A percentile compares a stretch with the other conserved stretches of the same genome.
Evolutionary conservation across 371 early-diverging fungal genomes (phyloP).

Genomic region (Parasitella parasitica): DNA sequence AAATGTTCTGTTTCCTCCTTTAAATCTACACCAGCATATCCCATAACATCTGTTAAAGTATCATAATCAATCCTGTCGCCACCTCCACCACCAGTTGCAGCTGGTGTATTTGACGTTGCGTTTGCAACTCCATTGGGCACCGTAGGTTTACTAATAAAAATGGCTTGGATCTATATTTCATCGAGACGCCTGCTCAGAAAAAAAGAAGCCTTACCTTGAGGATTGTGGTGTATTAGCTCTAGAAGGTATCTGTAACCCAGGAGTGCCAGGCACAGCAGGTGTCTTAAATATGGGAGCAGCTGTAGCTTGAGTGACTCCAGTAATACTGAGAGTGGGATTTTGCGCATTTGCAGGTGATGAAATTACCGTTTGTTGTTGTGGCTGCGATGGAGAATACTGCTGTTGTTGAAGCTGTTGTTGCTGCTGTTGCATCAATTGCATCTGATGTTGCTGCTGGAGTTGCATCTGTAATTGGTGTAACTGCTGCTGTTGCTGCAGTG

Average conservation of each 20-base stretch:
- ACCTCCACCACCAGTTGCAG: constrained; percentile 2
- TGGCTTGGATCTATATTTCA: not conserved
- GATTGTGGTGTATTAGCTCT: constrained; percentile 11
- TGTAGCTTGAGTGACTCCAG: not conserved
- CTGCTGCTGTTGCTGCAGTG: constrained; percentile 17
- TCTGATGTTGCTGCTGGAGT: constrained; percentile 1
- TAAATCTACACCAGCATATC: constrained; percentile 86
- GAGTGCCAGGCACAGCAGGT: constrained; percentile 23
- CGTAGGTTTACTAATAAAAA: constrained; percentile 5
- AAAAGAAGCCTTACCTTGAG: constrained; percentile 9
- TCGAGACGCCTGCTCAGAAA: not conserved
- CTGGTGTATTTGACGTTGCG: constrained; percentile 6
- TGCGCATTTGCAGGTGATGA: not conserved
- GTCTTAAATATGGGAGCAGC: constrained; percentile 31
- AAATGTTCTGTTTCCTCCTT: constrained; percentile 64
- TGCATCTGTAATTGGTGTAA: constrained; percentile 13
- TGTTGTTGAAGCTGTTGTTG: constrained; percentile 11
- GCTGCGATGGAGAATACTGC: not conserved
- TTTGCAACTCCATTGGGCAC: not conserved
- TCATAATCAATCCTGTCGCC: constrained; percentile 57
- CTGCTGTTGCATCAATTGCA: constrained; percentile 3
- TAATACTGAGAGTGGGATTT: constrained; percentile 2
- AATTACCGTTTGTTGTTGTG: constrained; percentile 6
- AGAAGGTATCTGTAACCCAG: constrained; percentile 32
- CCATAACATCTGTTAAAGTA: constrained; percentile 80